Evolutionary conservation across 306 rosid species (phyloP), one percentile per base, ranked within the genome.

Genomic region (Alnus glutinosa): DNA sequence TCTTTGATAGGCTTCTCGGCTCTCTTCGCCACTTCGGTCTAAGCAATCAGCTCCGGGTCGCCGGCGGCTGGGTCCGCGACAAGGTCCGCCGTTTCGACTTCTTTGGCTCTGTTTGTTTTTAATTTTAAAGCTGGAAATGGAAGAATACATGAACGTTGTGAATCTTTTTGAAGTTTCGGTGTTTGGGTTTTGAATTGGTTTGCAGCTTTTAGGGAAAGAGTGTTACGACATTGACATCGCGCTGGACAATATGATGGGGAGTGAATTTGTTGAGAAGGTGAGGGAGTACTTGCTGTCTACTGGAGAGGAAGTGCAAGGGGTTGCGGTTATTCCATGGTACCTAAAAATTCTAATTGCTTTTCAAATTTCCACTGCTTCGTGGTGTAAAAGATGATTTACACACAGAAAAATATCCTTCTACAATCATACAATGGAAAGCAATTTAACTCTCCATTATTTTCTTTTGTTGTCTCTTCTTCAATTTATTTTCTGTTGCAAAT

Each of bases 11-110:
- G 70, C 97, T 94, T 75, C 88, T 87, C 46, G 85, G 88, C 8
- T 90, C 97, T 54, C 92, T 92, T 47, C 84, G 81, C 54, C 92
- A 85, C 79, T 91, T 82, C 15, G 79, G 84, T 51, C 97, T 95
- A 55, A 75, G 81, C 49, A 89, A 85, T 71, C 90, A 95, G 80
- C 98, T 95, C 73, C 97, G 98, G 0, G 97, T 95, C 11, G 98
- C 98, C n/a, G 98, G 98, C 58, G 98, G 98, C 70, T 95, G 97
- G 96, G 97, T 95, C 54, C 97, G 98, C 42, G 98, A 95, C 74
- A 92, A 95, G 97, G 98, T 94, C 30, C 0, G 69, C 68, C 7
- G 1, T 39, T 30, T 61, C 8, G 46, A 61, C 46, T 59, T 7
- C 2, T 9, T 55, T 13, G 42, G 39, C 37, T 28, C 32, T 7